Conservation (phyloP, 305 asterid genomes). For the Plantago rigida region DNA sequence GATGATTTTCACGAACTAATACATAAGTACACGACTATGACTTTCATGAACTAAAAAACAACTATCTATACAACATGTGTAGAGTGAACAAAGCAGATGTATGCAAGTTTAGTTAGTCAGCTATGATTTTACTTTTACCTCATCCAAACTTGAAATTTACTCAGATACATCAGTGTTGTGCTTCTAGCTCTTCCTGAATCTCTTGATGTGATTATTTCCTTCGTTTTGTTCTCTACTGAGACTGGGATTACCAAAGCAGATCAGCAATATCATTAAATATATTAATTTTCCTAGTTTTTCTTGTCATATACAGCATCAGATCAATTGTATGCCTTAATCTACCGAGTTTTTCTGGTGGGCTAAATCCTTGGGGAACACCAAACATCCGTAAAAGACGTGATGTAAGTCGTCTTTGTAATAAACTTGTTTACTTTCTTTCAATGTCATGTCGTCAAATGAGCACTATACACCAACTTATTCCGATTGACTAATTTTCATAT, state of each 20-base stretch:
- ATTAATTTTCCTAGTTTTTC: background rate
- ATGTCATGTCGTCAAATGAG: background rate
- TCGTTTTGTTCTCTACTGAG: no score
- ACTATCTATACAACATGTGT: no score
- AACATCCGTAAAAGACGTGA: slow-evolving; percentile 34
- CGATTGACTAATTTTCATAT: background rate
- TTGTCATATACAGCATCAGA: slow-evolving; percentile 48
- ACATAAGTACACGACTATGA: no score
- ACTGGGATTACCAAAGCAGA: no score
- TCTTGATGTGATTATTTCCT: no score
- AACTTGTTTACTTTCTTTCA: background rate
- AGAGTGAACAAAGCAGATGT: background rate
- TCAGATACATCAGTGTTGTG: background rate
- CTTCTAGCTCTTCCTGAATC: background rate
- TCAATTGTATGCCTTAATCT: slow-evolving; percentile 74
- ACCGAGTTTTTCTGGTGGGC: slow-evolving; percentile 94
- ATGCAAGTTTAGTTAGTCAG: background rate
- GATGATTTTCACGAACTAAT: background rate
- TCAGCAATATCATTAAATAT: no score
- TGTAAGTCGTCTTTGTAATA: slow-evolving; percentile 31
- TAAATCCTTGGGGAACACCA: slow-evolving; percentile 94
- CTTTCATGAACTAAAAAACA: no score
- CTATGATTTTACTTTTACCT: background rate
- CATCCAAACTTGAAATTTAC: no score
- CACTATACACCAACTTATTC: background rate